These are phyloP conservation scores for Pinus tabuliformis DNA, from an alignment of 75 land plant genomes.

Conservation along the genomic window DNA sequence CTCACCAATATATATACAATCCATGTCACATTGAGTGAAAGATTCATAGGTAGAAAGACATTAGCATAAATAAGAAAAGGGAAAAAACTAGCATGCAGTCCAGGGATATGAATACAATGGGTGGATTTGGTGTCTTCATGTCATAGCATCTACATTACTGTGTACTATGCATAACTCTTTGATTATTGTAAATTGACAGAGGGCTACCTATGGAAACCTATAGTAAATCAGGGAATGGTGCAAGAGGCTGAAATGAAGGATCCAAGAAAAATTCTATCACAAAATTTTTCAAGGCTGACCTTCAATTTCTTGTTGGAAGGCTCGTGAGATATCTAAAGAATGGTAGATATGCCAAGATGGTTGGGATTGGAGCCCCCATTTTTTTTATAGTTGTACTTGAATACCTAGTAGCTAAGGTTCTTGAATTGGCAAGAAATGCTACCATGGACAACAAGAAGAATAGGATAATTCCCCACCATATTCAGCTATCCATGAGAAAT, in stretches of 20 bases:
- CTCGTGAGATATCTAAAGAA: slow-evolving; percentile 35
- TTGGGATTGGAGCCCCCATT: slow-evolving; percentile 37
- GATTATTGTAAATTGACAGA: too few species aligned
- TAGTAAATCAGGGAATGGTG: too few species aligned
- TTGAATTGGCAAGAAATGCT: slow-evolving; percentile 15
- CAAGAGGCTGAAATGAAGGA: slow-evolving; percentile 22
- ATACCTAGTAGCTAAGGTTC: slow-evolving; percentile 6
- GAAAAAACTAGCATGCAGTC: too few species aligned
- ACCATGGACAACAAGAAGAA: slow-evolving; percentile 18
- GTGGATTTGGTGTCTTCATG: too few species aligned
- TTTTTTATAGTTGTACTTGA: slow-evolving; percentile 16
- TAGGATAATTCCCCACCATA: slow-evolving; percentile 15
- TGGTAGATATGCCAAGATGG: slow-evolving; percentile 38
- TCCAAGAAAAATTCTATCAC: slow-evolving; percentile 19
- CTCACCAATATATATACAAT: too few species aligned
- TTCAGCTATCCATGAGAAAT: slow-evolving; percentile 17
- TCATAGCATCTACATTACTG: too few species aligned
- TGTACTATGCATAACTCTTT: too few species aligned
- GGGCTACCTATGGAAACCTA: too few species aligned
- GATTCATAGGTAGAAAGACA: too few species aligned
- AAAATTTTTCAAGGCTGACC: slow-evolving; percentile 10
- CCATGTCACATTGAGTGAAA: too few species aligned
- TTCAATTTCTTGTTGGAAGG: slow-evolving; percentile 26
- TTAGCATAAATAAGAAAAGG: too few species aligned
- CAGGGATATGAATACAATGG: too few species aligned